Base-by-base conservation (phyloP, 176 grass and related monocot species). In the Phoenix dactylifera region DNA sequence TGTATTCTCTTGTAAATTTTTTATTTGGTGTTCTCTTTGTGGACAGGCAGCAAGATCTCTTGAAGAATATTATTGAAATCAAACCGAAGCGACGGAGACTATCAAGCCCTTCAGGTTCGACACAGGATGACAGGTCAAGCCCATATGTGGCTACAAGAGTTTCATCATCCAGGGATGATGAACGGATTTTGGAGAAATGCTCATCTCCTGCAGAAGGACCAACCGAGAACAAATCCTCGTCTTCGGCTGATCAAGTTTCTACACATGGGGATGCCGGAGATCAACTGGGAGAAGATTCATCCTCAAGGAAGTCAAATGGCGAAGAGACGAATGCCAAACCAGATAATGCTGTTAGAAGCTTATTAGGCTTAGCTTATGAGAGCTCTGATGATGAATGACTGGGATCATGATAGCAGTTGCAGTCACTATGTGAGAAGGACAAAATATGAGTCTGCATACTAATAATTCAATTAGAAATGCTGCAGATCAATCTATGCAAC, bases 11-110 rank as follows among this genome's bases (percentile, higher is more conserved):
- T 23, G 24, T 65, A 54, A 52, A n/a, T 25, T 51, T 49, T 39
- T 39, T 17, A 56, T 49, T 22, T 6, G 1, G 25, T 4, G 2
- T 23, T n/a, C 70, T 0, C 20, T 73, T 77, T 63, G 6, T 77
- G 63, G 6, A 24, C 83, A 90, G 91, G 80, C 91, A 96, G 68
- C 86, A 87, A 17, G 75, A 90, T 85, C 80, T 96, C 50, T 69
- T 90, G 55, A 96, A 85, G 78, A 79, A 87, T 50, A 85, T 90
- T 65, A 58, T 96, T 24, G 86, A 85, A 51, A 90, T 96, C 55
- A 96, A 85, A 72, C 91, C 91, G 9, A 96, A 96, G 58, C 59
- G 77, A 22, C 61, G 64, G 62, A 90, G 80, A 68, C 57, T 82
- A 20, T 62, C 65, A 57, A 71, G 66, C 23, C 67, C 71, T 32